Base-by-base conservation (phyloP, 129 eudicot genomes). In the Centaurea solstitialis region DNA sequence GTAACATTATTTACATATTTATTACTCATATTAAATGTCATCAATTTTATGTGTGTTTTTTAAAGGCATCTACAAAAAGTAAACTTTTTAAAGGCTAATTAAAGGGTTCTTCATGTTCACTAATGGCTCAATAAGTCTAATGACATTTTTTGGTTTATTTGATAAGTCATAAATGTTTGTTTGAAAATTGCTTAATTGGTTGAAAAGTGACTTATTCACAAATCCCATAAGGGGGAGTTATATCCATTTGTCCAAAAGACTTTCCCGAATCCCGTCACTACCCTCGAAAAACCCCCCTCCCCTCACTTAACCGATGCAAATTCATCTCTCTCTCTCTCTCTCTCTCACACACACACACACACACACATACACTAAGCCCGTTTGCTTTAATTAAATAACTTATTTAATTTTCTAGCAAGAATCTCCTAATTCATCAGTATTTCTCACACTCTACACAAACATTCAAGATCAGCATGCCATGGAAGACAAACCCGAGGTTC, bases 401-500 rank as follows among this genome's bases (percentile, higher is more conserved):
- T 5, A 13, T 69, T 43, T 65, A 6, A 41, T 81, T 47, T 75
- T 28, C 68, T 75, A 70, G 76, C 81, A 79, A 74, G 79, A 80
- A 73, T 13, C 68, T 24, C 43, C 76, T 41, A 75, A 81, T 68
- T 8, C 65, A 57, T 57, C 7, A 4, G 21, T 17, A 43, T 43
- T 3, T 43, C 17, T 43, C 74, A 61, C 79, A 12, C 18, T 21
- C 7, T 43, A 21, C 83, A 38, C 84, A 73, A 68, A 72, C 8
- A 9, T 24, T 57, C 40, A 23, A 76, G 4, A 30, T 35, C 37
- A 79, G 41, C 30, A 75, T 39, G 76, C 84, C 40, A 92, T 92
- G 92, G 94, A 92, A 67, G 94, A 88, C 45, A 90, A 87, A 62
- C 89, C 72, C 39, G 68, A 47, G 7, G 80, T 71, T 74, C 78